Base-by-base conservation (phyloP, 192 early-diverging fungal species). In the Funneliformis mosseae region DNA sequence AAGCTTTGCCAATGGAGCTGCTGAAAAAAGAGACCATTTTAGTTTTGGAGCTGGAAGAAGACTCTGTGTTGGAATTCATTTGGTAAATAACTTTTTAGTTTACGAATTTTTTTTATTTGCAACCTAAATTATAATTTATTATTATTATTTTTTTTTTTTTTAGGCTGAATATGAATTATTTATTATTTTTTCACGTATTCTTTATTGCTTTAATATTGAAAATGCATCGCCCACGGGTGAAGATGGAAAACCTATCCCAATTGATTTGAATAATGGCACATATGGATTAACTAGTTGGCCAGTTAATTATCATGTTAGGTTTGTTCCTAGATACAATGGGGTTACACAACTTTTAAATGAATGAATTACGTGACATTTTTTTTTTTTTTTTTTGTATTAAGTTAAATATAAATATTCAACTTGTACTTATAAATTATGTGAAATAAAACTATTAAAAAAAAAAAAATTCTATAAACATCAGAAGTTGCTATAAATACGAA, bases 41-140 rank as follows among this genome's bases (percentile, higher is more conserved):
- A 33, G 77, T n/a, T 82, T 82, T 59, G 73, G 72, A 12, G 33
- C 23, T 63, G 81, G 81, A 12, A 25, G 81, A 11, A 64, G 81
- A 5, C n/a, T 79, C 18, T 82, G 81, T 72, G 60, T 60, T 27
- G 81, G 81, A 28, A 63, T 63, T 23, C 61, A 63, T 63, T 63
- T 63, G 61, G 61, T 63, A 63, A 63, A 23, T 63, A 2, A 63
- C 4, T 63, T 63, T 27, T 63, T 45, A 9, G 5, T 45, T 9
- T 45, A 45, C 9, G 43, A 45, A 45, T 33, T 33, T 33, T 33
- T 33, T 33, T 33, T 33, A 2, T 33, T 33, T 33, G 3, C n/a
- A n/a, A n/a, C n/a, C n/a, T n/a, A n/a, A n/a, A n/a, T n/a, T n/a
- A 43, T 8, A 43, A 43, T 43, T 8, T 43, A 43, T 5, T 8